Evolutionary conservation across 176 grass and related monocot genomes (phyloP).

Genomic region (Lolium rigidum): DNA sequence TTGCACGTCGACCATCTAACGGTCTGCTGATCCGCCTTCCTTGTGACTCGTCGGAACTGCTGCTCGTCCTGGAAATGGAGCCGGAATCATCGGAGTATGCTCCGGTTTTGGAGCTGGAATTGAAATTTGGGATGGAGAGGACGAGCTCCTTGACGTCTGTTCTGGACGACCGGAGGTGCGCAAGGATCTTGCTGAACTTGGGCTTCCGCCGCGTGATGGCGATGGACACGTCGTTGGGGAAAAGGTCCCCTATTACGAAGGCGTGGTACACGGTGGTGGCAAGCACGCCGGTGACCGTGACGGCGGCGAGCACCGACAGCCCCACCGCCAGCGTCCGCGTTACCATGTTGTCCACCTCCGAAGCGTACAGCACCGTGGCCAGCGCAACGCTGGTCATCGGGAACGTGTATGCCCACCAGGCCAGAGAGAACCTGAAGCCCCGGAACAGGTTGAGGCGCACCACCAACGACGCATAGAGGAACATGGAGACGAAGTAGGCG

Average conservation of each 20-base stretch:
- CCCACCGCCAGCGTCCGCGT: neutral
- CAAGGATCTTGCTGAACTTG: neutral
- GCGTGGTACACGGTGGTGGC: neutral
- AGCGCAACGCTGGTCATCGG: neutral
- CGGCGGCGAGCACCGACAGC: neutral
- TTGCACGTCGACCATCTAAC: neutral
- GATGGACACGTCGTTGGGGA: neutral
- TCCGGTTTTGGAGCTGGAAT: conserved; percentile 5
- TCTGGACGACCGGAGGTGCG: neutral
- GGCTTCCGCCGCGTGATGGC: neutral
- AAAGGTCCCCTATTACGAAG: neutral
- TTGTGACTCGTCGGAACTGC: neutral
- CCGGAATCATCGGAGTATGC: neutral
- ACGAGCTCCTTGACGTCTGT: conserved; percentile 46
- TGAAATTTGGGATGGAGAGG: conserved; percentile 28
- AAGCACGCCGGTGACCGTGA: neutral
- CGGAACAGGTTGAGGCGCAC: neutral
- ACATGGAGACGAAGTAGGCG: neutral
- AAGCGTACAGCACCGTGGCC: neutral
- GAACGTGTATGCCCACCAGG: neutral
- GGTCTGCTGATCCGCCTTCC: neutral
- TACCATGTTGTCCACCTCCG: neutral
- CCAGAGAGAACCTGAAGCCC: neutral
- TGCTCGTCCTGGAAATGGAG: neutral
- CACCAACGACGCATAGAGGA: neutral